Evolutionary conservation across 345 rosid genomes (phyloP).

Genomic region (Lagerstroemia speciosa): DNA sequence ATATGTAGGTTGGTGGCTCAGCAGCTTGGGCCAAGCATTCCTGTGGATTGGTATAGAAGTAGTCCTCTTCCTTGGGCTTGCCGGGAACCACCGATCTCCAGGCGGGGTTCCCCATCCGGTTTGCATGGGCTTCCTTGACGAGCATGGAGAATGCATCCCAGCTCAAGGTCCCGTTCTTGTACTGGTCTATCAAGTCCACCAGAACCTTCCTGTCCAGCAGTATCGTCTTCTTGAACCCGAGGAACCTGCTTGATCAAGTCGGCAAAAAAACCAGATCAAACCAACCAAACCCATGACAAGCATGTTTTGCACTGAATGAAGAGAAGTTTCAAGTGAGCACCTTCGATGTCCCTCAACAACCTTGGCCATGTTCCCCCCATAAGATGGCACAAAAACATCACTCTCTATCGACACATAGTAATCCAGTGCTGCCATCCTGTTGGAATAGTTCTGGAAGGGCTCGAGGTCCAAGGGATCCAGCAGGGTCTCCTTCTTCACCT

Average conservation of each 20-base stretch:
- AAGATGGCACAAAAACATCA: constrained; percentile 76
- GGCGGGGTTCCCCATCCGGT: constrained; percentile 61
- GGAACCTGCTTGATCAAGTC: constrained; percentile 35
- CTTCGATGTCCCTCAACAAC: constrained; percentile 45
- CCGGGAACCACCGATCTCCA: constrained; percentile 10
- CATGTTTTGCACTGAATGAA: too few relatives aligned
- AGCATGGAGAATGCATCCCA: constrained; percentile 70
- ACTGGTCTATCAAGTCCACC: constrained; percentile 57
- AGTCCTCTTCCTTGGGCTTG: constrained; percentile 40
- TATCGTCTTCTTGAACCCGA: constrained; percentile 73
- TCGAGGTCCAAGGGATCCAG: constrained; percentile 22
- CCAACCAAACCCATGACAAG: too few relatives aligned
- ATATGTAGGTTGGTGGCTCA: neutral
- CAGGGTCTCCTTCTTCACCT: constrained; percentile 8
- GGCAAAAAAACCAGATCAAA: too few relatives aligned
- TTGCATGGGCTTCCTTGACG: constrained; percentile 56
- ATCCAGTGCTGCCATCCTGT: constrained; percentile 81
- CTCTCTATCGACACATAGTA: constrained; percentile 77
- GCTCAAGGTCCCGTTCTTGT: constrained; percentile 45
- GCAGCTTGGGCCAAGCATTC: constrained; percentile 26
- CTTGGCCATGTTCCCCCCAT: constrained; percentile 89
- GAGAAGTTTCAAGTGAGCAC: too few relatives aligned
- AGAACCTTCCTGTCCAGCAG: constrained; percentile 52
- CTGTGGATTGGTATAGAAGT: constrained; percentile 40
- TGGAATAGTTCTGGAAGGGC: constrained; percentile 59